phyloP scores from a whole-genome alignment of 2,329 filamentous ascomycete species.

The Hypoxylon sp. region DNA sequence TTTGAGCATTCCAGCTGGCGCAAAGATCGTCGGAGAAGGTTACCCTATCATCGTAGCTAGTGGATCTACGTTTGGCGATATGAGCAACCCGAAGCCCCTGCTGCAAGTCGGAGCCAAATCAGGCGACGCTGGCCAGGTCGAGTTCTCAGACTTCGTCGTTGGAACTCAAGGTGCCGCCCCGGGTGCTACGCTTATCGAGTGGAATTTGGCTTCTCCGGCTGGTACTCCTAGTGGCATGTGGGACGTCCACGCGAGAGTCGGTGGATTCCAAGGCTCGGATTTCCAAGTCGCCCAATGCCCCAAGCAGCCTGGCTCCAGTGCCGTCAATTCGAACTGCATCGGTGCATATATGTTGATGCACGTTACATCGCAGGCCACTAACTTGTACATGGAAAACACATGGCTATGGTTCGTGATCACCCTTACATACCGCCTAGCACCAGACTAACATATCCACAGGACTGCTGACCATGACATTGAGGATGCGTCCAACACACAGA shows the following conservation, averaged over 20 bases:
- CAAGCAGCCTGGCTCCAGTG: conserved; percentile 60
- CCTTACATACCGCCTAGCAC: not conserved
- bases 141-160: conserved; percentile 80
- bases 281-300: conserved; percentile 76
- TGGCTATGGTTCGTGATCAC: conserved; percentile 52
- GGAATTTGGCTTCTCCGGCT: conserved; percentile 70
- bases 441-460: conserved; percentile 32
- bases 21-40: conserved; percentile 53
- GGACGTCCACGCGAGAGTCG: conserved; percentile 82
- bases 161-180: conserved; percentile 75
- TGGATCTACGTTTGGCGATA: conserved; percentile 68
- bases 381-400: conserved; percentile 60
- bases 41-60: conserved; percentile 64
- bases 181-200: conserved; percentile 79
- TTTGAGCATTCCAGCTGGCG: conserved; percentile 60
- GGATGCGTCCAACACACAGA: conserved; percentile 60
- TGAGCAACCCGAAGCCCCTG: conserved; percentile 71
- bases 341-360: conserved; percentile 58
- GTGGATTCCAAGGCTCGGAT: conserved; percentile 76
- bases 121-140: conserved; percentile 74
- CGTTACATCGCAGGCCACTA: conserved; percentile 52
- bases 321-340: conserved; percentile 53
- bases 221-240: conserved; percentile 69
- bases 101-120: conserved; percentile 72
- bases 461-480: conserved; percentile 69